Conservation (phyloP, 2,329 filamentous ascomycete genomes). For the Fusarium transvaalense region DNA sequence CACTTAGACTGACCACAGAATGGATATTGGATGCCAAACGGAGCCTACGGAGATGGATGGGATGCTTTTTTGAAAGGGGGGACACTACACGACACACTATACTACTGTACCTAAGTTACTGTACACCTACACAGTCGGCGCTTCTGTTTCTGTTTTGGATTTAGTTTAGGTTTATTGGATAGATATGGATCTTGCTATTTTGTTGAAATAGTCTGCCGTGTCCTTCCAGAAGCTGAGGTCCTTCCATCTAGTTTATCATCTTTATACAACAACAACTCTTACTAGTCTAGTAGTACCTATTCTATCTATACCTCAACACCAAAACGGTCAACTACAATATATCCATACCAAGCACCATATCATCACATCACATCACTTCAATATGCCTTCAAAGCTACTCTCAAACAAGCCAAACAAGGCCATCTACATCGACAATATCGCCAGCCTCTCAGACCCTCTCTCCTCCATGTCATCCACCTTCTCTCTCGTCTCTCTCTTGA, state of each 20-base stretch:
- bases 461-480: slow-evolving; percentile 49
- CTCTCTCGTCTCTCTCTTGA: slow-evolving; percentile 52
- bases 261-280: slow-evolving; percentile 8
- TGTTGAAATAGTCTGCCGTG: slow-evolving; percentile 25
- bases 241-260: slow-evolving; percentile 18
- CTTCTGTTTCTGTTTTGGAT: slow-evolving; percentile 29
- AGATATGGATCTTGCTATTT: slow-evolving; percentile 28
- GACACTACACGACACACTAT: slow-evolving; percentile 1
- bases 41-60: slow-evolving; percentile 44
- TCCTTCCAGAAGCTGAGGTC: slow-evolving; percentile 36
- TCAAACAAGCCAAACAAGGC: slow-evolving; percentile 38
- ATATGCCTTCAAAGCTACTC: slow-evolving; percentile 40
- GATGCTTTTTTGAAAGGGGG: slow-evolving; percentile 15
- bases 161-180: slow-evolving; percentile 12
- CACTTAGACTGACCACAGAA: slow-evolving; percentile 14
- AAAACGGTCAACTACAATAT: background rate
- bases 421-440: slow-evolving; percentile 49
- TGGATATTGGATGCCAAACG: slow-evolving; percentile 28
- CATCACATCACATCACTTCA: slow-evolving; percentile 4
- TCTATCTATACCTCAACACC: background rate
- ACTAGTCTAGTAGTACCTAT: background rate
- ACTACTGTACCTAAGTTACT: too few species aligned
- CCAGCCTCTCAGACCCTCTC: slow-evolving; percentile 50
- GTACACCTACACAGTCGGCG: slow-evolving; percentile 31
- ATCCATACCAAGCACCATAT: background rate